Conservation (phyloP, 106 monocot genomes). For the Hemerocallis citrina region DNA sequence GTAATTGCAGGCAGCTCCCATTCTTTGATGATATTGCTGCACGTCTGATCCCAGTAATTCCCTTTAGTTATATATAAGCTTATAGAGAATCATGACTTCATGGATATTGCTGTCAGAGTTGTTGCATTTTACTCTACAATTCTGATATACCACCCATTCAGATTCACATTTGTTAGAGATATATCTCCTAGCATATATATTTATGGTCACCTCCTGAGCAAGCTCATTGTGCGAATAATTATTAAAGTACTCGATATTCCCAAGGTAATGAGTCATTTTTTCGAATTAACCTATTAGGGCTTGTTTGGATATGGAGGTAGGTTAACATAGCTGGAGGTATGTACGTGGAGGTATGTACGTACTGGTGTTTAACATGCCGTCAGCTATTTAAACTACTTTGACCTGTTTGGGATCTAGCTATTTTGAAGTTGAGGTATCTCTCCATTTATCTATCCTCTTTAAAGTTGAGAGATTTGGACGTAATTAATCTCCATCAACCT, state of each 20-base stretch:
- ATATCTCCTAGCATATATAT: slow-evolving; percentile 95
- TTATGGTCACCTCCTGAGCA: slow-evolving; percentile 86
- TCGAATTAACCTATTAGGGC: neutral
- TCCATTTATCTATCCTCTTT: no score
- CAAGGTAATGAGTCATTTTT: slow-evolving; percentile 50
- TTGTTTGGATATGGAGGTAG: no score
- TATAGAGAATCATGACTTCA: slow-evolving; percentile 87
- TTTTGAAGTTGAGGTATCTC: no score
- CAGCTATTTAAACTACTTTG: no score
- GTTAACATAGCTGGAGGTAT: no score
- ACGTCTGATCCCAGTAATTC: slow-evolving; percentile 82
- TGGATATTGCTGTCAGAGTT: slow-evolving; percentile 82
- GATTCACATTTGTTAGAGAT: slow-evolving; percentile 94
- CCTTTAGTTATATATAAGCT: slow-evolving; percentile 79
- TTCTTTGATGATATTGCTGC: slow-evolving; percentile 97
- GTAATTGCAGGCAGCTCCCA: slow-evolving; percentile 63
- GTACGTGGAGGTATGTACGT: no score
- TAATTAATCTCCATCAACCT: no score
- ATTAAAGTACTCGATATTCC: slow-evolving; percentile 74
- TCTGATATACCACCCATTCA: slow-evolving; percentile 72
- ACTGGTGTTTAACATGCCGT: no score
- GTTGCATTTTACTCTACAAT: slow-evolving; percentile 59
- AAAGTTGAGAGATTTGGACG: no score
- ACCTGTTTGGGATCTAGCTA: no score
- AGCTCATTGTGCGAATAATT: slow-evolving; percentile 80